Conservation (phyloP, 176 grass and related monocot genomes). For the Cenchrus americanus region DNA sequence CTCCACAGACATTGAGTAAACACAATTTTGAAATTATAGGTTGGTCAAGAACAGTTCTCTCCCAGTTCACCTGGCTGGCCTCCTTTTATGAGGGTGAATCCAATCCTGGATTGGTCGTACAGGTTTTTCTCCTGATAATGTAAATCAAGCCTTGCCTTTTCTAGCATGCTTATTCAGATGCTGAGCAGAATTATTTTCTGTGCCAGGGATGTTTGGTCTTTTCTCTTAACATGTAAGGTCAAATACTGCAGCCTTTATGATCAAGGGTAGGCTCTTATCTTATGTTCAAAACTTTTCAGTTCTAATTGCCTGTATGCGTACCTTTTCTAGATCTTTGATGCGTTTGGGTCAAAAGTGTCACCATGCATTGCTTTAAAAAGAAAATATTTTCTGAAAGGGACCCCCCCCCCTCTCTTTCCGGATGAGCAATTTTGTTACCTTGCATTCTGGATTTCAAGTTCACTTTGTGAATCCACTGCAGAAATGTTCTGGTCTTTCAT, state of each 20-base stretch:
- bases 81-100: constrained; percentile 99
- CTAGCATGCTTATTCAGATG: constrained; percentile 34
- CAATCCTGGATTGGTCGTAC: constrained; percentile 99
- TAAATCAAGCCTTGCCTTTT: constrained; percentile 34
- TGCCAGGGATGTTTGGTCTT: constrained; percentile 97
- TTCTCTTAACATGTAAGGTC: constrained; percentile 92
- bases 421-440: constrained; percentile 28
- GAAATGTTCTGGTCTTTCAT: constrained; percentile 5
- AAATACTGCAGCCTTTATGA: constrained; percentile 97
- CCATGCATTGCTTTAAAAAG: not conserved
- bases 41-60: constrained; percentile 99
- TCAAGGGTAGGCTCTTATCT: constrained; percentile 69
- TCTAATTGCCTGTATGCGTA: constrained; percentile 10
- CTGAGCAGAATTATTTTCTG: constrained; percentile 45
- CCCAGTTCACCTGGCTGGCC: constrained; percentile 98
- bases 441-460: not conserved
- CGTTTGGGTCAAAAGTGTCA: not conserved
- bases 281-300: not conserved
- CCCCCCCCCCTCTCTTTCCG: not conserved
- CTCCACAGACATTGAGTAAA: constrained; percentile 21
- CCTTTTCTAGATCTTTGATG: not conserved
- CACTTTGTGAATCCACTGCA: constrained; percentile 24
- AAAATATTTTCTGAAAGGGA: not conserved
- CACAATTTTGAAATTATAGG: constrained; percentile 61
- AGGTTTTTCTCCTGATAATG: constrained; percentile 65